Evolutionary conservation across 805 yeast genomes (phyloP), one percentile per base, ranked within the genome.

Genomic region (Myxozyma melibiosi): DNA sequence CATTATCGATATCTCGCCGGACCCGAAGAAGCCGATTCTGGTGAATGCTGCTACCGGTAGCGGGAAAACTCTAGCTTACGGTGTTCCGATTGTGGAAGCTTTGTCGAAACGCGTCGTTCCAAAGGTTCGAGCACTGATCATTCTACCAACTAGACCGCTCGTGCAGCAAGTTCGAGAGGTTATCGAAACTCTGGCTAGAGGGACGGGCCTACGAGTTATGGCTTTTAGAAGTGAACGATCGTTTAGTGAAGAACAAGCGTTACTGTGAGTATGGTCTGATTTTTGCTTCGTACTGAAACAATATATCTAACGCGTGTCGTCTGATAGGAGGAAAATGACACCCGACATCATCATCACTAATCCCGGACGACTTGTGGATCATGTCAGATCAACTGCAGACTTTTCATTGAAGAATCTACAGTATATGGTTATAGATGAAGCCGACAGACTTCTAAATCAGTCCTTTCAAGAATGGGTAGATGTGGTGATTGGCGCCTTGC

Each of bases 1-100:
- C 65, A 73, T 68, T 34, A 66, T 68, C 24, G 54, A 63, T 13
- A 34, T 68, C 14, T 48, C 68, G 16, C 77, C 76, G 6, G 76
- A 74, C 55, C 66, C 71, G 9, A 59, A 57, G 63, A 70, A 60
- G 1, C 96, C 94, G 71, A 71, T 90, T 18, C 75, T 92, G 43
- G 96, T 92, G 4, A 91, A 92, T 71, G 96, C 99, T 1, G 82
- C 95, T 9, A 92, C 99, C 0, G 99, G 99, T 41, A 87, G 96
- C 0, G 99, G 99, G 67, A 92, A 92, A 69, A 92, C 99, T 0
- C 75, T 94, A 53, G 95, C 97, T 1, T 92, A 92, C 67, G 78
- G 84, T 49, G 78, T 92, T 1, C 98, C 99, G 1, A 79, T 94
- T 6, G 77, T 94, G 1, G 90, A 91, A 30, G 74, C 83, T 2